Evolutionary conservation across 2,329 filamentous ascomycete genomes (phyloP).

Genomic region (Apiospora sp.): DNA sequence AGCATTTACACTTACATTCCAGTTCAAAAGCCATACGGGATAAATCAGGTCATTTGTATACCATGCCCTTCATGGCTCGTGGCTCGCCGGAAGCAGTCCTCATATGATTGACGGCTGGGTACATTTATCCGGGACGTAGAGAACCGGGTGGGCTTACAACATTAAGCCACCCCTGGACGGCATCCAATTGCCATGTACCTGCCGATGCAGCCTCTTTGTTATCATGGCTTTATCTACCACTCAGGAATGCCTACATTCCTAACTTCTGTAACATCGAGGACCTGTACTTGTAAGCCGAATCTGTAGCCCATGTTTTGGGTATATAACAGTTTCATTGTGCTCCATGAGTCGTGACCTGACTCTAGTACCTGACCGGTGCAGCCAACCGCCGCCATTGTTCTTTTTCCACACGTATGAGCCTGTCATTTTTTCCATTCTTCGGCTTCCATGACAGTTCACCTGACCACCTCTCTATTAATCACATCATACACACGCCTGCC

Average conservation of each 20-base stretch:
- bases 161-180: neutral
- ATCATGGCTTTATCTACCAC: neutral
- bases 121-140: neutral
- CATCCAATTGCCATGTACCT: neutral
- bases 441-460: neutral
- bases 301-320: neutral
- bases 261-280: neutral
- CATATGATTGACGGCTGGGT: slow-evolving; percentile 1
- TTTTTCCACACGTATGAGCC: neutral
- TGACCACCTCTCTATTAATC: neutral
- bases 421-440: neutral
- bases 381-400: neutral
- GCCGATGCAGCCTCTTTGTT: slow-evolving; percentile 12
- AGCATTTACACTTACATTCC: neutral
- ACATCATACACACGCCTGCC: neutral
- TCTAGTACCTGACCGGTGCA: neutral
- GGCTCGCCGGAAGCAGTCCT: neutral
- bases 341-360: neutral
- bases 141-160: neutral
- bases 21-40: neutral
- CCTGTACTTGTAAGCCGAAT: neutral
- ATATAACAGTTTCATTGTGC: slow-evolving; percentile 6
- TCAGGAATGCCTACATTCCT: slow-evolving; percentile 1
- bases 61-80: neutral
- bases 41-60: neutral